Percentiles rank a stretch among this genome's conserved stretches.
Conservation (phyloP, 495 filamentous ascomycete species). For the Xylaria curta region DNA sequence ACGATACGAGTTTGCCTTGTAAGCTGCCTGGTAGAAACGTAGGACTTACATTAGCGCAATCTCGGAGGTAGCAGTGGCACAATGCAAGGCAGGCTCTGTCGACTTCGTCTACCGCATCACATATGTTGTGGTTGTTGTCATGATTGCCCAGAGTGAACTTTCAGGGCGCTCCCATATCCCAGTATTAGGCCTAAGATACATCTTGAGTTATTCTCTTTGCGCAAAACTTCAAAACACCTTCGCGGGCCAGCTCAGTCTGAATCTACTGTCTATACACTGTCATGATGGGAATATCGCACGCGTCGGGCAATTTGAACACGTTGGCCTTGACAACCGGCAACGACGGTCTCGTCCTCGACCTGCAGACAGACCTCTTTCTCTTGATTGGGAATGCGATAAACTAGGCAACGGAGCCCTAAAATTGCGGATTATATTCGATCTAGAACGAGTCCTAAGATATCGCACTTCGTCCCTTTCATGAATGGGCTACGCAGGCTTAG, state of each 20-base stretch:
- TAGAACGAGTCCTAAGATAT: background rate
- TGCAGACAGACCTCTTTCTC: background rate
- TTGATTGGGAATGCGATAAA: too few species aligned
- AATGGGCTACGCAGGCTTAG: background rate
- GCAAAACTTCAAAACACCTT: background rate
- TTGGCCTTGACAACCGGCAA: background rate
- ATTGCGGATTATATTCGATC: background rate
- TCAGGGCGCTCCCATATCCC: background rate
- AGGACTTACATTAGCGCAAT: too few species aligned
- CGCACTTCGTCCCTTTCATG: background rate
- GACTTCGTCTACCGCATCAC: too few species aligned
- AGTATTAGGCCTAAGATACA: background rate
- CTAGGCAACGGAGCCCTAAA: too few species aligned
- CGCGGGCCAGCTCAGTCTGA: background rate
- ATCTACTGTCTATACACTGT: background rate
- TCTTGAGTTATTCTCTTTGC: background rate
- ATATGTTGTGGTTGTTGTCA: too few species aligned
- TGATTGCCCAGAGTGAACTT: too few species aligned
- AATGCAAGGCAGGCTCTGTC: too few species aligned
- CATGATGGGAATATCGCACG: background rate
- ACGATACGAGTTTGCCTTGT: background rate
- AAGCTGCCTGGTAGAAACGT: too few species aligned
- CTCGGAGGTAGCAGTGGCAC: too few species aligned
- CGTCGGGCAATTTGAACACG: background rate
- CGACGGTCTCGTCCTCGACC: background rate